Percentiles rank a stretch among this genome's conserved stretches.
Conservation (phyloP, 1,284 basidiomycete genomes). For the Trametes sp. region DNA sequence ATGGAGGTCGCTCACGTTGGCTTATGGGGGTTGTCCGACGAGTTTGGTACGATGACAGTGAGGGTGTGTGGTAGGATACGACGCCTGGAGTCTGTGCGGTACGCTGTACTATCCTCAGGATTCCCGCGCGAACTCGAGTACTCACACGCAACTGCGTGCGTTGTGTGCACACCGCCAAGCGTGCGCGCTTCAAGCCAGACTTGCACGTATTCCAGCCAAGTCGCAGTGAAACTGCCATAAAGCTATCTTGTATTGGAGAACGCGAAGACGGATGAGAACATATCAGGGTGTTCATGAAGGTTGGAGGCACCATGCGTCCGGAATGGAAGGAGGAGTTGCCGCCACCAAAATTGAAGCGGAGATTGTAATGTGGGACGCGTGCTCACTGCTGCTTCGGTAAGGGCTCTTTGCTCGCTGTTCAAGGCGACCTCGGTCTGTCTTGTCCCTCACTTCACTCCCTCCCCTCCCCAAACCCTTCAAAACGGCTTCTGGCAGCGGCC, state of each 20-base stretch:
- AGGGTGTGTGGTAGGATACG: no score
- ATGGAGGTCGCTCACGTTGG: no score
- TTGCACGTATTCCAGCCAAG: background rate
- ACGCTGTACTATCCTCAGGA: no score
- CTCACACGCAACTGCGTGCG: background rate
- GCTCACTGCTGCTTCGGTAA: conserved; percentile 32
- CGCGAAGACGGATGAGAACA: no score
- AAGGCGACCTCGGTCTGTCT: conserved; percentile 44
- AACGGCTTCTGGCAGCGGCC: conserved; percentile 80
- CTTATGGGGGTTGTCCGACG: no score
- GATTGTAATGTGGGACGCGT: conserved; percentile 34
- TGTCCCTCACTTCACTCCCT: conserved; percentile 39
- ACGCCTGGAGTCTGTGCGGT: no score
- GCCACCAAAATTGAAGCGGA: conserved; percentile 35
- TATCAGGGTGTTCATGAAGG: conserved; percentile 5
- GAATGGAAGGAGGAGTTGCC: conserved; percentile 19
- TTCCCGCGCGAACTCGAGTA: background rate
- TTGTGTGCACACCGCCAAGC: no score
- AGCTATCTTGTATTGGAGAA: background rate
- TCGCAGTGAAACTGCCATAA: background rate
- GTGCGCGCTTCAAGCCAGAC: background rate
- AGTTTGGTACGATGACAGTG: no score
- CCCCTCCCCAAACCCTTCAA: conserved; percentile 51
- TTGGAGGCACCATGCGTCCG: conserved; percentile 20
- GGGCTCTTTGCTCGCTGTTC: conserved; percentile 43